These are phyloP conservation scores for Lavandula angustifolia DNA, from an alignment of 257 asterid species.

Conservation along the genomic window DNA sequence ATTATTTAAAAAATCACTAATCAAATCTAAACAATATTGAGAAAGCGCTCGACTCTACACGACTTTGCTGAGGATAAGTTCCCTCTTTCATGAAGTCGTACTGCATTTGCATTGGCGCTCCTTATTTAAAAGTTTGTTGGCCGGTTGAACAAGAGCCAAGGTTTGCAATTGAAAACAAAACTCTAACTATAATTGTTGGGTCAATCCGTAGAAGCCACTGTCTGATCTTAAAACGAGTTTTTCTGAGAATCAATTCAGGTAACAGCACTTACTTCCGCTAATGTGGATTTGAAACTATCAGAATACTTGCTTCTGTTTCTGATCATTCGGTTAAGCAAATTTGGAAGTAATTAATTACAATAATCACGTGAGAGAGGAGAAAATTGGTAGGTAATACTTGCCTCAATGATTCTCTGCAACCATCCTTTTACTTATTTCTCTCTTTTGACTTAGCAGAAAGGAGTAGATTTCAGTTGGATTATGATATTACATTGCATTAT, in stretches of 20 bases:
- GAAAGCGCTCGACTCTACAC: background rate
- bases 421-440: background rate
- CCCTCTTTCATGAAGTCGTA: background rate
- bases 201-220: background rate
- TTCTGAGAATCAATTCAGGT: slow-evolving; percentile 23
- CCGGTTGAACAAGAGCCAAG: background rate
- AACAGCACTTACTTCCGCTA: slow-evolving; percentile 18
- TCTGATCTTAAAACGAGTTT: background rate
- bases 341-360: background rate
- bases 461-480: slow-evolving; percentile 3
- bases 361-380: background rate
- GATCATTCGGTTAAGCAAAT: background rate
- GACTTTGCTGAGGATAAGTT: background rate
- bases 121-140: slow-evolving; percentile 31
- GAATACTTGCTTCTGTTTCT: slow-evolving; percentile 6
- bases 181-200: background rate
- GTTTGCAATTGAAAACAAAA: slow-evolving; percentile 1
- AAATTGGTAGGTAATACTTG: slow-evolving; percentile 3
- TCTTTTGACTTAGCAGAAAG: slow-evolving; percentile 14
- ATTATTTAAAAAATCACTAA: no score
- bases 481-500: background rate
- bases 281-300: slow-evolving; percentile 27
- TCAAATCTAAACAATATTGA: background rate
- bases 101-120: background rate
- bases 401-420: slow-evolving; percentile 6